Percentiles rank a stretch among this genome's conserved stretches.
Evolutionary conservation across 2,329 filamentous ascomycete genomes (phyloP).

Genomic region (Hypoxylon sp.): DNA sequence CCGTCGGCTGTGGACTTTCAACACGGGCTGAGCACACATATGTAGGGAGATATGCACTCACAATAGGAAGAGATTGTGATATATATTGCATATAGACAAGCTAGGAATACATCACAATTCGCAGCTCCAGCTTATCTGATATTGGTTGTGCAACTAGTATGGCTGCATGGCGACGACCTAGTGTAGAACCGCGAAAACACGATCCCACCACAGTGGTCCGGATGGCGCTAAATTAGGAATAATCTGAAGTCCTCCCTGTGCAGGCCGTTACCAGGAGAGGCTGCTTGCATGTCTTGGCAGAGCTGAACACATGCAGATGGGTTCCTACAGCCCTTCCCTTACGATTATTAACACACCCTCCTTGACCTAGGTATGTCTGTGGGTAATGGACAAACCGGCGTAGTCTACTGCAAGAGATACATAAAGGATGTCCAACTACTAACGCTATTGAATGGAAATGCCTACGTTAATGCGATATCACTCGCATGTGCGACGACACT

Average conservation of each 20-base stretch:
- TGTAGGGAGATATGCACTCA: conserved; percentile 1
- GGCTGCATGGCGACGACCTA: conserved; percentile 25
- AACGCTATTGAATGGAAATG: conserved; percentile 25
- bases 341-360: conserved; percentile 12
- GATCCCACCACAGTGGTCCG: conserved; percentile 43
- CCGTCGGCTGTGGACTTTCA: conserved; percentile 15
- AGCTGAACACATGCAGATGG: conserved; percentile 22
- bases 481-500: conserved; percentile 38
- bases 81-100: conserved; percentile 21
- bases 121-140: conserved; percentile 24
- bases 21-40: conserved; percentile 22
- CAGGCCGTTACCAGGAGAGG: conserved; percentile 40
- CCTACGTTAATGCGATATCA: conserved; percentile 46
- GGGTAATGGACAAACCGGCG: conserved; percentile 26
- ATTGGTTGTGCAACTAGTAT: conserved; percentile 32
- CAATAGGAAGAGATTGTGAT: conserved; percentile 19
- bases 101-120: conserved; percentile 30
- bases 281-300: conserved; percentile 45
- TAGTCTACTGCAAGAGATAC: conserved; percentile 19
- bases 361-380: neutral
- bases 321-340: conserved; percentile 25
- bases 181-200: conserved; percentile 32
- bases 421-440: conserved; percentile 14
- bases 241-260: conserved; percentile 17
- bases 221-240: conserved; percentile 34